Evolutionary conservation across 768 basidiomycete species (phyloP), one percentile per base, ranked within the genome.

Genomic region (Termitomyces sp.): DNA sequence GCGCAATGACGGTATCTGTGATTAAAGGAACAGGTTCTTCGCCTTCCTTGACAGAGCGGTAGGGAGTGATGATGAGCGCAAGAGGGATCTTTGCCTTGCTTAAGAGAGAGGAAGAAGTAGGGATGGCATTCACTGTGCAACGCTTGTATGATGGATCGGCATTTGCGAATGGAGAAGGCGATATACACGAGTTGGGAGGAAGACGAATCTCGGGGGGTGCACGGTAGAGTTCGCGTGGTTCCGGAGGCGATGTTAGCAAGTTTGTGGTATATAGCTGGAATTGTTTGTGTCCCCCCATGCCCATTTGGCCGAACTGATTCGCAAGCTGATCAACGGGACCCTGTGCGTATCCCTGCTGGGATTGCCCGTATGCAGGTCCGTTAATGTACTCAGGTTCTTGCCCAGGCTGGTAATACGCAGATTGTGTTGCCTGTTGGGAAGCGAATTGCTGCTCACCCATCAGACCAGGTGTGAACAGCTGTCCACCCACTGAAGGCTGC

Each of bases 131-230:
- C 55, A 98, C 66, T 1, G 97, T 99, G 58, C 78, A 84, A 46
- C 97, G 85, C 72, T 95, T 91, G 71, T 98, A 98, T 14, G 90
- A 93, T 32, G 85, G 79, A 67, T 98, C 88, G 14, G 94, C 87
- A 62, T 94, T 93, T 35, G 90, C 89, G 17, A 74, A 76, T 0
- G 87, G 90, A 30, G 86, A 84, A 14, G 85, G 84, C 5, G 91
- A 88, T 50, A 94, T 76, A 59, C 81, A 87, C 5, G 92, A 83
- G 59, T 88, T 88, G 10, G 93, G 87, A 2, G 96, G 95, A 2
- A 98, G 77, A 22, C 87, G 79, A 55, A 96, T 95, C 57, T 93
- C 90, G 4, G 97, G 97, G 0, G 95, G 94, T 0, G 88, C 86
- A 34, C 79, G 75, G 42, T 81, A 75, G 44, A 99, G 75, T 58